Percentiles rank a stretch among this genome's conserved stretches.
phyloP scores from a whole-genome alignment of 2,329 filamentous ascomycete species.

The Elsinoe batatas region DNA sequence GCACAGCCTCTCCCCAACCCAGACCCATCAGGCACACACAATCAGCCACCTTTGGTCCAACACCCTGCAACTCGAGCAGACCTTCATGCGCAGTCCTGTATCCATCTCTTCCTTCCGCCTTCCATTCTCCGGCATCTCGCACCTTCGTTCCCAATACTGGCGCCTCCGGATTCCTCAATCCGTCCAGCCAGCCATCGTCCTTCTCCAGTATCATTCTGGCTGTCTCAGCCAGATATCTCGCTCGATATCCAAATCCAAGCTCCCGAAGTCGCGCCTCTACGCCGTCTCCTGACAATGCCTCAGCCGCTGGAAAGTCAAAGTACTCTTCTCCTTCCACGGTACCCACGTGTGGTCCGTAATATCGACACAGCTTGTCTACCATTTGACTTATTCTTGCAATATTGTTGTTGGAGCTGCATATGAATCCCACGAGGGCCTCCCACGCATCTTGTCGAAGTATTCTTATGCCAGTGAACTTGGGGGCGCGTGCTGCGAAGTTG shows the following conservation, averaged over 20 bases:
- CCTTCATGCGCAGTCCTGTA: constrained; percentile 74
- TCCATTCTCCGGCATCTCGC: constrained; percentile 38
- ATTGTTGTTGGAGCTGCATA: constrained; percentile 98
- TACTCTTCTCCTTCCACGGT: constrained; percentile 54
- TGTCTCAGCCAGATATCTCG: constrained; percentile 83
- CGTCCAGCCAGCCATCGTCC: constrained; percentile 60
- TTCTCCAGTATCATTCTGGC: constrained; percentile 66
- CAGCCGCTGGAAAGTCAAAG: constrained; percentile 77
- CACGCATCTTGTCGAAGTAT: constrained; percentile 92
- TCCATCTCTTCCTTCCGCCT: constrained; percentile 46
- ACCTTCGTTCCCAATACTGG: constrained; percentile 46
- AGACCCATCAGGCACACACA: constrained; percentile 95
- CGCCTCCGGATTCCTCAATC: constrained; percentile 66
- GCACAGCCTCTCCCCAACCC: constrained; percentile 90
- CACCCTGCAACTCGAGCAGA: constrained; percentile 69
- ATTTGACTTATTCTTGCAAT: constrained; percentile 92
- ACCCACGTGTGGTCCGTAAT: constrained; percentile 73
- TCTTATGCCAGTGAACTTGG: constrained; percentile 78
- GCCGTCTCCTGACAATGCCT: constrained; percentile 58
- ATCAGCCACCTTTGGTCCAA: constrained; percentile 93
- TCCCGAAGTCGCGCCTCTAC: constrained; percentile 72
- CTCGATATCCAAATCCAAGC: constrained; percentile 88
- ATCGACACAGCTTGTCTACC: constrained; percentile 81
- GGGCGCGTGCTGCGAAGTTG: constrained; percentile 82
- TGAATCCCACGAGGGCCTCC: constrained; percentile 89